phyloP scores from a whole-genome alignment of 208 protist genomes.

The Leishmania mexicana region DNA sequence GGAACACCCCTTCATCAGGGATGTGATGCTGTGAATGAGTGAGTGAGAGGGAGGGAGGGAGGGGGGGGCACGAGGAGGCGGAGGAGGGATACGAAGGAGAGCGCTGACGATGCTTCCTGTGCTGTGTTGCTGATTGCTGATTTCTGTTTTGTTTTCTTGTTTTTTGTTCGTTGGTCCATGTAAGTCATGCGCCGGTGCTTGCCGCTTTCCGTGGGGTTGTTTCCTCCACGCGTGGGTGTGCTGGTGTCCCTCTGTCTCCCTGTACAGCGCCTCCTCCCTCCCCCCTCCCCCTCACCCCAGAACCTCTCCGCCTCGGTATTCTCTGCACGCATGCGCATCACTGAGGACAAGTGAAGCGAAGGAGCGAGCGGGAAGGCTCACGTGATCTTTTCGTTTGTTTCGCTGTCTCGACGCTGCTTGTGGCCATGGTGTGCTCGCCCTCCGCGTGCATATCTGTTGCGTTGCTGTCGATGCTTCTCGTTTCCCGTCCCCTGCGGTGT shows the following conservation, averaged over 20 bases:
- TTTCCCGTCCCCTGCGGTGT: background rate
- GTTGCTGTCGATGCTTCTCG: background rate
- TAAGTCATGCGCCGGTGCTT: background rate
- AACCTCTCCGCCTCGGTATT: background rate
- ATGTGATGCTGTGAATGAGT: conserved; percentile 37
- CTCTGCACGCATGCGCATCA: background rate
- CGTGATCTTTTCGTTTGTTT: conserved; percentile 7
- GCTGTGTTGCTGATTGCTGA: background rate
- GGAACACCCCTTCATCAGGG: conserved; percentile 84
- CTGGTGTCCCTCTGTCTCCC: background rate
- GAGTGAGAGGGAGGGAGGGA: too few relatives aligned
- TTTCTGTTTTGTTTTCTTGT: background rate
- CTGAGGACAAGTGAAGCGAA: background rate
- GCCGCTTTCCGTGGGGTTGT: background rate
- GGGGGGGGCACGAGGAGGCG: background rate
- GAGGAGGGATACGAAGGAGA: background rate
- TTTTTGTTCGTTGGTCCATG: background rate
- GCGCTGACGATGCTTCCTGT: background rate
- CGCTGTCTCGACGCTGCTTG: background rate
- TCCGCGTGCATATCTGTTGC: background rate
- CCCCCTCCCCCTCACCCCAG: too few relatives aligned
- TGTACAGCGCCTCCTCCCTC: background rate
- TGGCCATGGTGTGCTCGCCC: background rate
- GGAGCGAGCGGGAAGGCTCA: background rate
- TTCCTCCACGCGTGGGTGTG: background rate